Evolutionary conservation across 176 grass and related monocot species (phyloP), one percentile per base, ranked within the genome.

Genomic region (Otatea glauca): DNA sequence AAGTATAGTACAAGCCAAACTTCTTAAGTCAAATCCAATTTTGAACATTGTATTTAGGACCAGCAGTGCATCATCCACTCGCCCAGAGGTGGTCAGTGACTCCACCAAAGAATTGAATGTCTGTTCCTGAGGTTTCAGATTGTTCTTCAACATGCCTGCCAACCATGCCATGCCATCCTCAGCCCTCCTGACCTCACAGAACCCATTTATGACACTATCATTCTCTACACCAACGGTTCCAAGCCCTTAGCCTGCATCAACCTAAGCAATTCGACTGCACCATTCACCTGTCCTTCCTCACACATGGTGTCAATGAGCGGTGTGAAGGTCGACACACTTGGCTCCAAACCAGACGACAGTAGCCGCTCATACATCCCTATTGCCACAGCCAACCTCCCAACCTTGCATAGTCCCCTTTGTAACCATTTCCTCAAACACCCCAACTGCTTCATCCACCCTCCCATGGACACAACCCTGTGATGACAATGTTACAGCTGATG

Each of bases 81-180:
- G 76, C 58, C 20, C 74, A 27, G 67, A 79, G 17, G 71, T 83
- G 56, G 81, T 83, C 34, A 95, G 90, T 7, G 81, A 83, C 66
- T 83, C 53, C 3, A 95, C 74, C 64, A 95, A 75, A 48, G 9
- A 70, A 81, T 90, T 83, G 53, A 92, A 63, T 5, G 96, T 94
- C 44, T 65, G 68, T 60, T 35, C 25, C 51, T 9, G 78, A 71
- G 93, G 96, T 83, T 76, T 98, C 66, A 88, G 88, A 84, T 95
- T 91, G 23, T 86, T 93, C 68, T 81, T 83, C 88, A 98, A 84
- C 93, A 95, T 87, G 59, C 76, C 81, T 25, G 85, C 91, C 72
- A 95, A 79, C 91, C 92, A 98, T 45, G 85, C 58, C 93, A 98
- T 91, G 44, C 87, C 86, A 62, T 94, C 91, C 80, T 92, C 96